Base-by-base conservation (phyloP, 75 land plant species). In the Cryptomeria japonica region DNA sequence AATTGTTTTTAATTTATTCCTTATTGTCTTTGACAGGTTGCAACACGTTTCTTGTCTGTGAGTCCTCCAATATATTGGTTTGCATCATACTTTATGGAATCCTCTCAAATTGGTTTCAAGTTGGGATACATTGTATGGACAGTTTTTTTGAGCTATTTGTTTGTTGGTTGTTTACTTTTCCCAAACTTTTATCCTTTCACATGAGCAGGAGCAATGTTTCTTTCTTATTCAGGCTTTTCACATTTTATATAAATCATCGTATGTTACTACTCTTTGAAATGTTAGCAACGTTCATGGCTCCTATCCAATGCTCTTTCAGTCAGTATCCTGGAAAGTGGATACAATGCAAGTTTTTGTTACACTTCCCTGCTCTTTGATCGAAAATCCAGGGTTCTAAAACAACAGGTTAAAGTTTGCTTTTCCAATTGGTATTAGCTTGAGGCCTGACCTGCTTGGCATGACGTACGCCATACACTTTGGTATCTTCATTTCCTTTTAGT, bases 161-260 rank as follows among this genome's bases (percentile, higher is more conserved):
- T 96, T 72, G 86, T 96, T 6, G 98, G 98, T 37, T 92, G 96
- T 38, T 79, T 95, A 82, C 97, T 96, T 80, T 96, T 96, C 89
- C 92, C 95, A 73, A 96, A 95, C 51, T 96, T 96, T 86, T 96
- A 96, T 88, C 98, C 98, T 19, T 96, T 96, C 88, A 96, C 98
- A 32, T 96, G 90, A 96, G n/a, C 76, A 80, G 86, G 13, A 25
- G 80, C 7, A 37, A n/a, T 28, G 51, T 11, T 25, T 32, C 83
- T 87, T n/a, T 32, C 37, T 34, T 75, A 34, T 34, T 34, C 77
- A 75, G 77, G 36, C 37, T 13, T 34, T 34, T 34, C 15, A 5
- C 37, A 31, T 34, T 12, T 75, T 34, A 7, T 75, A 3, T 34
- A 34, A 5, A 64, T 38, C 34, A 2, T 75, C 34, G 10, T 34